Evolutionary conservation across 768 basidiomycete species (phyloP).

Genomic region (Termitomyces sp.): DNA sequence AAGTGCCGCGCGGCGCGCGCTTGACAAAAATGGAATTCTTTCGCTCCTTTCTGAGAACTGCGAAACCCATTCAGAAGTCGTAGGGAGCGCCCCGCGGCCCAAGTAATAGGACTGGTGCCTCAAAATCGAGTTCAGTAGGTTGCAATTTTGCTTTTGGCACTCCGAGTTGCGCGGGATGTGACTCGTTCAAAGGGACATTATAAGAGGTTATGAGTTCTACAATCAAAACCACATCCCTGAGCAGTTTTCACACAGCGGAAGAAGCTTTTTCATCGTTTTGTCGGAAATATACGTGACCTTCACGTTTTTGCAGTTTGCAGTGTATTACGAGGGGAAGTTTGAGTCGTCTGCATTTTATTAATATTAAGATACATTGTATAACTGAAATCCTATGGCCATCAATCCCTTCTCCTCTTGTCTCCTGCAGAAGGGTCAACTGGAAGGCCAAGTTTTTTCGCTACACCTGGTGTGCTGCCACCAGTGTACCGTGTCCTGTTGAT

Average conservation of each 20-base stretch:
- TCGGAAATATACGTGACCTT: no score
- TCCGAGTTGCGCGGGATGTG: not conserved
- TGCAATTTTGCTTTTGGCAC: not conserved
- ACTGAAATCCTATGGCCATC: slow-evolving; percentile 7
- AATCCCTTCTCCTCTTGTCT: slow-evolving; percentile 62
- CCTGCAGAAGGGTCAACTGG: slow-evolving; percentile 60
- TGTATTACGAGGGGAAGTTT: no score
- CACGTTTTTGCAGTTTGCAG: not conserved
- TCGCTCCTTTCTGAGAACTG: not conserved
- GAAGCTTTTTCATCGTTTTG: no score
- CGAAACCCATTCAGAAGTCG: not conserved
- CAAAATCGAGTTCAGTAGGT: not conserved
- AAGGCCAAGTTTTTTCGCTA: slow-evolving; percentile 52
- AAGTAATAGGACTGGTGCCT: not conserved
- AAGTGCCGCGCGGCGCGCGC: not conserved
- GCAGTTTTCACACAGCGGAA: not conserved
- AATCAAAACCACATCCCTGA: not conserved
- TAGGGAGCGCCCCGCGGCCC: not conserved
- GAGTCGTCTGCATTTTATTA: not conserved
- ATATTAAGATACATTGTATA: slow-evolving; percentile 16
- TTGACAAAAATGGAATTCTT: not conserved
- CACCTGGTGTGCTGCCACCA: slow-evolving; percentile 19
- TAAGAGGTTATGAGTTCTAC: no score
- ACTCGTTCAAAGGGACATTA: not conserved
- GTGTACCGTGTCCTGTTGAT: slow-evolving; percentile 53